Evolutionary conservation across 2,329 filamentous ascomycete genomes (phyloP).

Genomic region (Penicillium sp.): DNA sequence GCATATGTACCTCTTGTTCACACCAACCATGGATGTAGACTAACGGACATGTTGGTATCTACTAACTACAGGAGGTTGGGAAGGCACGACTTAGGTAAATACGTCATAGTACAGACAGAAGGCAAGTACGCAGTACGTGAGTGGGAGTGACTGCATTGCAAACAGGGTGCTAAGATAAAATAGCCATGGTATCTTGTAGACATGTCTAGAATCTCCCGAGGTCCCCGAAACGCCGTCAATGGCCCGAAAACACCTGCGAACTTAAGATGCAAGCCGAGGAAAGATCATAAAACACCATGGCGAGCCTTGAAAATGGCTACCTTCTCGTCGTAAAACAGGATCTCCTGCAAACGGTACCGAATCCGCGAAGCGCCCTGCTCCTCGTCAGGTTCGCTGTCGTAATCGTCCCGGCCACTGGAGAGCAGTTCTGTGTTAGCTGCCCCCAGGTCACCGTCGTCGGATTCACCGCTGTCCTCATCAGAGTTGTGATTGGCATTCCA

Average conservation of each 20-base stretch:
- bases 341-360: conserved; percentile 66
- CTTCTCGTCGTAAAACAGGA: conserved; percentile 80
- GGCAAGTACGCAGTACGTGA: no score
- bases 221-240: conserved; percentile 5
- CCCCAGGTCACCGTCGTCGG: conserved; percentile 26
- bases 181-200: conserved; percentile 7
- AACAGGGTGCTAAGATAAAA: neutral
- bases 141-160: no score
- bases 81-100: neutral
- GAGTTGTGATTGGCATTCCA: conserved; percentile 41
- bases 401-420: conserved; percentile 39
- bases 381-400: conserved; percentile 41
- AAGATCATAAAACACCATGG: conserved; percentile 51
- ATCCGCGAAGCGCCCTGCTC: conserved; percentile 37
- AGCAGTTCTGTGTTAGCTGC: conserved; percentile 22
- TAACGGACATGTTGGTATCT: no score
- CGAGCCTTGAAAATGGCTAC: conserved; percentile 75
- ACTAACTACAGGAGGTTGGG: no score
- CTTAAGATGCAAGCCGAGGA: conserved; percentile 4
- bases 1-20: neutral
- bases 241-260: neutral
- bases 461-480: conserved; percentile 39
- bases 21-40: no score
- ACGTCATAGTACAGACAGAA: neutral
- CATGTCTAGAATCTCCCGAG: neutral